Percentiles rank a stretch among this genome's conserved stretches.
These are phyloP conservation scores for Lasiosphaeria hispida DNA, from an alignment of 495 filamentous ascomycete species.

Conservation along the genomic window DNA sequence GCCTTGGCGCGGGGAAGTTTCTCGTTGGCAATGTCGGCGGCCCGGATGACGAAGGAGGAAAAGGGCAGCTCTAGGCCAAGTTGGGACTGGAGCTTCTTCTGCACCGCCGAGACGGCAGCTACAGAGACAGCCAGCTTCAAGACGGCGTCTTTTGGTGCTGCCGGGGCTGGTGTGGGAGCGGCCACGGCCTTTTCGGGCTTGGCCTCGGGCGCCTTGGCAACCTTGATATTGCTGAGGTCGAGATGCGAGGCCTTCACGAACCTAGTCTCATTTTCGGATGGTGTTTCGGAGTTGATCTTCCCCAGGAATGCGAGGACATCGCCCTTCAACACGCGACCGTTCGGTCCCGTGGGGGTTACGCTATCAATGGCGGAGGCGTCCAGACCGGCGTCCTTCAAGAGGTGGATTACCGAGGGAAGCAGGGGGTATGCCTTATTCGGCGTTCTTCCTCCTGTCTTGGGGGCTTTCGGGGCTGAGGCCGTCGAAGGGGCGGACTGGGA, in stretches of 20 bases:
- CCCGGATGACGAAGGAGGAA: conserved; percentile 81
- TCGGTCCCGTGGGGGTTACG: conserved; percentile 84
- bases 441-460: conserved; percentile 41
- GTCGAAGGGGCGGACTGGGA: conserved; percentile 28
- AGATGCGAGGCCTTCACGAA: conserved; percentile 76
- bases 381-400: conserved; percentile 75
- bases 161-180: conserved; percentile 29
- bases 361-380: conserved; percentile 67
- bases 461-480: conserved; percentile 33
- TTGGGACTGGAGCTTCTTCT: conserved; percentile 71
- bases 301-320: conserved; percentile 93
- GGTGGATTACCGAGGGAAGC: conserved; percentile 78
- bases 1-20: conserved; percentile 67
- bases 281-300: conserved; percentile 63
- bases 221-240: conserved; percentile 92
- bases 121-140: conserved; percentile 75
- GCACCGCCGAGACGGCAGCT: conserved; percentile 69
- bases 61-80: conserved; percentile 79
- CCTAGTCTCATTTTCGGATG: conserved; percentile 62
- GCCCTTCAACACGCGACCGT: conserved; percentile 88
- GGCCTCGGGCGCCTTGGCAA: conserved; percentile 58
- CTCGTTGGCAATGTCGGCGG: conserved; percentile 81
- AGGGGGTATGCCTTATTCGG: conserved; percentile 74
- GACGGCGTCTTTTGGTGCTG: conserved; percentile 47
- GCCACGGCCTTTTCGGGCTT: conserved; percentile 44